Conservation (phyloP, 768 basidiomycete genomes). For the Plicaturopsis crispa region DNA sequence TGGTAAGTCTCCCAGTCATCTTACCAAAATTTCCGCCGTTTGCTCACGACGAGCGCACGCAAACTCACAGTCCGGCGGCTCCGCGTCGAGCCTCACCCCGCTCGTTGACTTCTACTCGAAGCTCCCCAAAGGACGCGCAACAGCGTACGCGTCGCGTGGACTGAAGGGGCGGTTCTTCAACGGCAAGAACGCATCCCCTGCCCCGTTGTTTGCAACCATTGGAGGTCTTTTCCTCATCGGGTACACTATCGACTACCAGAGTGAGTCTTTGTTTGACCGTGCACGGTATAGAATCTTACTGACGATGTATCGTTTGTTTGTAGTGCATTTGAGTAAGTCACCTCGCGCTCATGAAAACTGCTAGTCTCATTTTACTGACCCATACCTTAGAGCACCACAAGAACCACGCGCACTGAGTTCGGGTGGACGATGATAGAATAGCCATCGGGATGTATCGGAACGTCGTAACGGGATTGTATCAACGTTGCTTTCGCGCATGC, state of each 20-base stretch:
- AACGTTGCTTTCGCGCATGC: too few species aligned
- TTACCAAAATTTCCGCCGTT: not conserved
- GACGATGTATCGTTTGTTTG: conserved; percentile 9
- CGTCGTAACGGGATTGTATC: too few species aligned
- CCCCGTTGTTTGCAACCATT: conserved; percentile 57
- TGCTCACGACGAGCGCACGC: not conserved
- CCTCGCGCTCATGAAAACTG: not conserved
- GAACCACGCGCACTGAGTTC: conserved; percentile 71
- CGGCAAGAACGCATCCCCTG: conserved; percentile 78
- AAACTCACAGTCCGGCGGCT: conserved; percentile 59
- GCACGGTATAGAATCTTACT: not conserved
- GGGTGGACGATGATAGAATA: too few species aligned
- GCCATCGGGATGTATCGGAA: too few species aligned
- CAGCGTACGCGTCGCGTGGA: conserved; percentile 49
- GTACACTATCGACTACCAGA: conserved; percentile 86
- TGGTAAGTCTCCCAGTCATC: conserved; percentile 43
- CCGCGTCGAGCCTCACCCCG: conserved; percentile 71
- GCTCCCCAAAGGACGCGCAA: conserved; percentile 82
- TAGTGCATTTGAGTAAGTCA: conserved; percentile 80
- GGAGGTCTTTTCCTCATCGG: conserved; percentile 66
- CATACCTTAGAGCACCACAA: conserved; percentile 70
- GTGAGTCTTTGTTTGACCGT: conserved; percentile 38
- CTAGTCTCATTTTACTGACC: conserved; percentile 15
- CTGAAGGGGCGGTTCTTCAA: conserved; percentile 79
- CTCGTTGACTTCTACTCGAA: conserved; percentile 97